Evolutionary conservation across 805 yeast species (phyloP), one percentile per base, ranked within the genome.

Genomic region (Candida adriatica): DNA sequence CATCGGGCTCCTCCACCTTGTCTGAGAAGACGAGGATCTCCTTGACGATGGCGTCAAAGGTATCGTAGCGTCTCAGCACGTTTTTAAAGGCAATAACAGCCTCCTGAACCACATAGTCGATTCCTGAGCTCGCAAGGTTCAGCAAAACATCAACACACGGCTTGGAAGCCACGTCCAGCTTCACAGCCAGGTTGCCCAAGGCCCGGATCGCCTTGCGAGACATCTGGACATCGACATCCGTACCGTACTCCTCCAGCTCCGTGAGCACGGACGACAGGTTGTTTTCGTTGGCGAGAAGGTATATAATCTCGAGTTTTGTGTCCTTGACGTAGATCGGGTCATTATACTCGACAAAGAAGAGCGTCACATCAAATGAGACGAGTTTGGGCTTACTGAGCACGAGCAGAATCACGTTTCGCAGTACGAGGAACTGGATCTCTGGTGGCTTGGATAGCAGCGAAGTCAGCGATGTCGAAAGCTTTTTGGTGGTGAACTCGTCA

Each of bases 281-380:
- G 8, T 54, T 42, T 32, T 73, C 76, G 47, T 75, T 70, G 1
- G 96, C 94, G 28, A 90, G 61, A 22, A 85, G 61, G 45, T 82
- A 84, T 15, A 90, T 75, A 37, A 92, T 80, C 51, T 90, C 96
- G 27, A 90, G 62, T 49, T 90, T 90, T 5, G 96, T 83, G 46
- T 86, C 90, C 53, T 87, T 85, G 50, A 90, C 76, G 53, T 84
- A 90, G 15, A 83, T 74, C 1, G 94, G 92, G 53, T 88, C 96
- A 52, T 82, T 80, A 46, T 73, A 83, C 37, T 75, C 76, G 58
- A 92, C 79, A 56, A 85, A 87, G 51, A 88, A 85, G 59, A 75
- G 72, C 32, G 75, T 72, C n/a, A 84, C 85, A 40, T 83, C 92
- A 33, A 82, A 62, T 16, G 64, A 56, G 24, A 76, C 56, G 34